Conservation (phyloP, 352 stramenopile genomes). For the Pythium dissimile region DNA sequence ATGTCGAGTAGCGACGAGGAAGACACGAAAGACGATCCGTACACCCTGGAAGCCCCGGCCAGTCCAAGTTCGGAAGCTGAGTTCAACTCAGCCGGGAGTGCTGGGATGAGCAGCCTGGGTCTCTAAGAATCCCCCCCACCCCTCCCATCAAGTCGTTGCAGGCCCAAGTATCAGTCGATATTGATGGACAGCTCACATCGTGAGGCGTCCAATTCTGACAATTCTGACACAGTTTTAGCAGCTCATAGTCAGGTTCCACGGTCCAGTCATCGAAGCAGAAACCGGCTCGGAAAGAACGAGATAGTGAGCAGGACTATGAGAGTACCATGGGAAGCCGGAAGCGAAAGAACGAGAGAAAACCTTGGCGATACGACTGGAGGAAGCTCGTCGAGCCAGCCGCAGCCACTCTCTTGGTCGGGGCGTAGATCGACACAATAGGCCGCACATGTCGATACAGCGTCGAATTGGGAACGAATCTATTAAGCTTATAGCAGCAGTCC, state of each 20-base stretch:
- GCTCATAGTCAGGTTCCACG: neutral
- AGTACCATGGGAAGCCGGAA: neutral
- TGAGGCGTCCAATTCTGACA: neutral
- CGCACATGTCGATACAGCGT: neutral
- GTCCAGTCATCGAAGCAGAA: neutral
- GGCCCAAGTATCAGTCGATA: neutral
- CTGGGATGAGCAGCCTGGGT: neutral
- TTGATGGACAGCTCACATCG: neutral
- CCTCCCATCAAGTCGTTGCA: no score
- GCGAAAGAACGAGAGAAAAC: no score
- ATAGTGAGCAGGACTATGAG: neutral
- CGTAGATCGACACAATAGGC: no score
- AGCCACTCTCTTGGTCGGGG: neutral
- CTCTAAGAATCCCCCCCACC: neutral
- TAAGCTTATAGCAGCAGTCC: neutral
- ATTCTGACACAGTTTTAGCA: neutral
- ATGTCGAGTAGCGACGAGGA: conserved; percentile 1
- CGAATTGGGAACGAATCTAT: neutral
- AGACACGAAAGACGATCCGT: neutral
- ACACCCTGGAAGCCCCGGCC: neutral
- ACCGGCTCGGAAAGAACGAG: neutral
- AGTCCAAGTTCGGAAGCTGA: neutral
- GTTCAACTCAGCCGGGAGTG: conserved; percentile 1
- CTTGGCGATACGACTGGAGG: neutral
- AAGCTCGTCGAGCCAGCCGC: neutral